Conservation (phyloP, 495 filamentous ascomycete species). For the Aspergillus sclerotiicarbonarius region DNA sequence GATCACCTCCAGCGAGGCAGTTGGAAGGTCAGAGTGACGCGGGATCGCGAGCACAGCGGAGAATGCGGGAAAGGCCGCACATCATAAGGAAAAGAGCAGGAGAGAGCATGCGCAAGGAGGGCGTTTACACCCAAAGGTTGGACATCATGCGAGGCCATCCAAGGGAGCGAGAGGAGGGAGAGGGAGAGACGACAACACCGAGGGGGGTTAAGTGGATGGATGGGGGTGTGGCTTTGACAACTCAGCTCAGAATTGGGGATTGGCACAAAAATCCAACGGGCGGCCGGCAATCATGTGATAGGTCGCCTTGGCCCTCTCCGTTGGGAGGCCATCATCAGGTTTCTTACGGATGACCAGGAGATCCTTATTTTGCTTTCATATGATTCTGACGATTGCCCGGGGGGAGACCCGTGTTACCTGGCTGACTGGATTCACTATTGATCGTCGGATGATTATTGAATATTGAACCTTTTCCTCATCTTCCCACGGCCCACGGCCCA, state of each 20-base stretch:
- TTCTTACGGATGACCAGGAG: neutral
- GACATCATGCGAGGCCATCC: constrained; percentile 37
- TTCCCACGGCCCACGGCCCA: neutral
- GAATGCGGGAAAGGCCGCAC: constrained; percentile 31
- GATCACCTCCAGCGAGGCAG: constrained; percentile 2
- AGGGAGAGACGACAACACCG: constrained; percentile 10
- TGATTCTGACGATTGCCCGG: no score
- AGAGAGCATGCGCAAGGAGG: constrained; percentile 22
- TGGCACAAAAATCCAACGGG: constrained; percentile 21
- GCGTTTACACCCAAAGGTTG: constrained; percentile 28
- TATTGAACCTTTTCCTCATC: neutral
- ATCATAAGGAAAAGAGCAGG: constrained; percentile 34
- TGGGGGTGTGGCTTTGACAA: constrained; percentile 20
- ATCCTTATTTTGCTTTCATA: neutral
- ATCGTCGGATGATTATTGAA: neutral
- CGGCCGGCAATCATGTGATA: constrained; percentile 28
- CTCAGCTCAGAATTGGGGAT: constrained; percentile 20
- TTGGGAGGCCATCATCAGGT: no score
- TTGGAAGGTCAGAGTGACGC: constrained; percentile 23
- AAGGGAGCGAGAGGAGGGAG: constrained; percentile 21
- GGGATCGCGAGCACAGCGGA: constrained; percentile 34
- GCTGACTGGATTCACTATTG: neutral
- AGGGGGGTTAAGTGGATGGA: constrained; percentile 5
- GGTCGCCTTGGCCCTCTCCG: constrained; percentile 15
- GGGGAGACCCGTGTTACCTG: neutral